Conservation (phyloP, 2,329 filamentous ascomycete species). For the Dryadomyces quercus-mongolicae region DNA sequence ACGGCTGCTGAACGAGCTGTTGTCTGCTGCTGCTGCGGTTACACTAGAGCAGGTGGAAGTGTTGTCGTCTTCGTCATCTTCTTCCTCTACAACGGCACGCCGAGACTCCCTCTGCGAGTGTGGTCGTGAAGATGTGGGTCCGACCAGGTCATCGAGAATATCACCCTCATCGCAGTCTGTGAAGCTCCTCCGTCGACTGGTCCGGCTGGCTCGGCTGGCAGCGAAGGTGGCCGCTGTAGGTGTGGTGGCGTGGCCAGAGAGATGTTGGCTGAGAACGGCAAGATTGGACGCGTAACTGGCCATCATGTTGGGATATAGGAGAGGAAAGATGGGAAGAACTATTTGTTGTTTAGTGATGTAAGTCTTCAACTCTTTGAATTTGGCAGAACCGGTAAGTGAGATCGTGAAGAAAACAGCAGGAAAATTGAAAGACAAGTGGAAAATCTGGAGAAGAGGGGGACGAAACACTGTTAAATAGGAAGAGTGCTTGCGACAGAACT, state of each 20-base stretch:
- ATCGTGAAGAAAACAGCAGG: background rate
- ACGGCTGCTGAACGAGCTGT: background rate
- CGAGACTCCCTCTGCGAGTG: background rate
- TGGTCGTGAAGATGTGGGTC: background rate
- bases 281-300: background rate
- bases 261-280: background rate
- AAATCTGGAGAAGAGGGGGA: background rate
- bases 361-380: too few species aligned
- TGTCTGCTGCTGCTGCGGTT: background rate
- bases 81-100: background rate
- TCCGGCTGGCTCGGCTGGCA: background rate
- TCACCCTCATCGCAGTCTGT: constrained; percentile 3
- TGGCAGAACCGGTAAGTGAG: background rate
- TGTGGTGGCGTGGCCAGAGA: background rate
- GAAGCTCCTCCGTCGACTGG: background rate
- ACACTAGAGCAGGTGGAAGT: background rate
- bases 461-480: background rate
- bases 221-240: background rate
- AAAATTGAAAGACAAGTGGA: background rate
- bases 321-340: too few species aligned
- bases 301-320: too few species aligned
- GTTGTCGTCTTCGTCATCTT: background rate
- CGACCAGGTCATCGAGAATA: constrained; percentile 5
- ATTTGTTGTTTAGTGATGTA: too few species aligned
- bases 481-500: background rate